Conservation (phyloP, 176 grass and related monocot genomes). For the Coix lacrymajobi region DNA sequence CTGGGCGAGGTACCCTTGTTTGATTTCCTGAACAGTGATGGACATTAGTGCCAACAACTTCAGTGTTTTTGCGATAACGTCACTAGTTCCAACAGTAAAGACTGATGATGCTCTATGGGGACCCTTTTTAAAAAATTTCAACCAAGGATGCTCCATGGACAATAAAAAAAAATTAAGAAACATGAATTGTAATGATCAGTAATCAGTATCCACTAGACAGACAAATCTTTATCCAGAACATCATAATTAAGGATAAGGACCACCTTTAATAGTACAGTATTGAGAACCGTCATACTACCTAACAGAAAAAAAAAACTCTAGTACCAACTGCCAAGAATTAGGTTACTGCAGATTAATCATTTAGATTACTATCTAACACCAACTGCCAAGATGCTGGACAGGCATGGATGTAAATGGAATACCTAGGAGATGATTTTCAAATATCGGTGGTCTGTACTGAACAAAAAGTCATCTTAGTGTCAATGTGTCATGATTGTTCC, state of each 20-base stretch:
- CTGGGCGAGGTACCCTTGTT: conserved; percentile 57
- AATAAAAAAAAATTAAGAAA: background rate
- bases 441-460: background rate
- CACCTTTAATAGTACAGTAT: background rate
- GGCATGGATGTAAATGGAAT: background rate
- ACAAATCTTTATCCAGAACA: background rate
- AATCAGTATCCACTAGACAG: background rate
- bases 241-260: background rate
- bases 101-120: background rate
- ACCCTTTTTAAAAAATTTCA: background rate
- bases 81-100: background rate
- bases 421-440: background rate
- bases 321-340: background rate
- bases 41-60: background rate
- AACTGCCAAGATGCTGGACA: background rate
- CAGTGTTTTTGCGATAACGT: background rate
- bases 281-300: background rate
- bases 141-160: background rate
- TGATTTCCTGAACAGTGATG: conserved; percentile 40
- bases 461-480: background rate
- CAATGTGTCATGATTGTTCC: background rate
- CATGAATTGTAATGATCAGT: background rate
- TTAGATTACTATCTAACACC: background rate
- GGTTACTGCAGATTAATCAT: background rate
- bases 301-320: background rate